Evolutionary conservation across 805 yeast species (phyloP).

Genomic region (Lachancea cidri): DNA sequence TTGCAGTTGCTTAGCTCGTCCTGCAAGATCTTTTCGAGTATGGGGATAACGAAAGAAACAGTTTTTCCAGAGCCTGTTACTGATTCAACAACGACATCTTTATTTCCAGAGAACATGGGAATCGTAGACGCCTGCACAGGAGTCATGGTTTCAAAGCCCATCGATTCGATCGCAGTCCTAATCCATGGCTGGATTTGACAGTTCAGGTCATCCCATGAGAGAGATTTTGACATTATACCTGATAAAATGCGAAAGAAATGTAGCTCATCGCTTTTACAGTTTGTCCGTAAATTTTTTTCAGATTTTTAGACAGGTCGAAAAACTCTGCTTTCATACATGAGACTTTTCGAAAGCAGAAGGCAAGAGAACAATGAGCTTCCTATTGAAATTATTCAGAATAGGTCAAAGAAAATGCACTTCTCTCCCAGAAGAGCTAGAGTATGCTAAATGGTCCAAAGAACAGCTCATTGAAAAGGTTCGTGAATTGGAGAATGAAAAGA

Average conservation of each 20-base stretch:
- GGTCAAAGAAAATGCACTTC: constrained; percentile 5
- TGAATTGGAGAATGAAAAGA: constrained; percentile 44
- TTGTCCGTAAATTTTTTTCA: not conserved
- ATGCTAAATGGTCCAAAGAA: constrained; percentile 58
- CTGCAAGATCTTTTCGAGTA: constrained; percentile 56
- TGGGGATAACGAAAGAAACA: constrained; percentile 80
- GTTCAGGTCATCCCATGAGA: constrained; percentile 56
- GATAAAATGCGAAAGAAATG: not conserved
- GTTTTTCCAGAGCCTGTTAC: constrained; percentile 99
- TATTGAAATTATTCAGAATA: constrained; percentile 14
- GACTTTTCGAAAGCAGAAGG: too few species aligned
- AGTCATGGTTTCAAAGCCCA: constrained; percentile 81
- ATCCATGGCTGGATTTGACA: constrained; percentile 65
- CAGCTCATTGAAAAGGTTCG: constrained; percentile 54
- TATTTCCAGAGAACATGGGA: constrained; percentile 75
- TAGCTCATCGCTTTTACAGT: not conserved
- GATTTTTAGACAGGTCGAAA: too few species aligned
- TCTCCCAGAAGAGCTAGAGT: constrained; percentile 30
- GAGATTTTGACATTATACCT: constrained; percentile 36
- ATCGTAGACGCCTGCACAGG: constrained; percentile 96
- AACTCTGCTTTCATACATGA: too few species aligned
- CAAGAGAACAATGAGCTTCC: constrained; percentile 13
- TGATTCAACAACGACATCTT: constrained; percentile 95
- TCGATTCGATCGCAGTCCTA: constrained; percentile 55
- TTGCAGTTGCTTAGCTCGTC: constrained; percentile 29